A percentile compares a stretch with the other conserved stretches of the same genome.
These are phyloP conservation scores for Dactylorhiza incarnata DNA, from an alignment of 106 monocot species.

Conservation along the genomic window DNA sequence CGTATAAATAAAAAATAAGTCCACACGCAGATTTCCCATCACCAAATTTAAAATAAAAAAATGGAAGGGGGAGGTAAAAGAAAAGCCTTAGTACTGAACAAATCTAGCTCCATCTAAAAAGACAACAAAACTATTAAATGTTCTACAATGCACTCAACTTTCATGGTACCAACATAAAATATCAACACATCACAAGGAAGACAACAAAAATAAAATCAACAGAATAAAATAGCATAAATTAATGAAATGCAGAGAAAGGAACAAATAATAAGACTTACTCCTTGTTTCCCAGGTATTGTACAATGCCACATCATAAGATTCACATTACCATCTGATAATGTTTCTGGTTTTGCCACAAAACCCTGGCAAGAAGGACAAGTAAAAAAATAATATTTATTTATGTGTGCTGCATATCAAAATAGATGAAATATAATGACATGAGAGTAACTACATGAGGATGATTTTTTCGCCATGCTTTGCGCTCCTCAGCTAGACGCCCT, in stretches of 20 bases:
- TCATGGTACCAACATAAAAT: no score
- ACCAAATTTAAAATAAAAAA: no score
- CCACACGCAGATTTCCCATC: no score
- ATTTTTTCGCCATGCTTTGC: conserved; percentile 83
- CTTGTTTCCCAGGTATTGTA: conserved; percentile 63
- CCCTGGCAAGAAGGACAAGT: conserved; percentile 31
- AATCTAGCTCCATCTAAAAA: no score
- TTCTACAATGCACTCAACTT: no score
- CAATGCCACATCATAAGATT: conserved; percentile 84
- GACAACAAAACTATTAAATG: no score
- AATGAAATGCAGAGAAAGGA: neutral
- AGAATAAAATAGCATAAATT: neutral
- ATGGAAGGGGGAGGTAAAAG: no score
- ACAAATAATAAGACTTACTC: conserved; percentile 23
- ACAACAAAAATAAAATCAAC: neutral
- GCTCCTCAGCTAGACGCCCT: conserved; percentile 78
- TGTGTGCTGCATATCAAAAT: neutral
- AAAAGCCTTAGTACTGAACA: no score
- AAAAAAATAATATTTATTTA: neutral
- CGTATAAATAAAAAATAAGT: no score
- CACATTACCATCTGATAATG: conserved; percentile 48
- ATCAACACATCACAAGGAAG: no score
- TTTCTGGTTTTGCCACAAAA: conserved; percentile 78
- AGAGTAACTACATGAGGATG: conserved; percentile 55
- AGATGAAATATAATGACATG: neutral